Evolutionary conservation across 139 green algal genomes (phyloP), one percentile per base, ranked within the genome.

Genomic region (Pleodorina starrii): DNA sequence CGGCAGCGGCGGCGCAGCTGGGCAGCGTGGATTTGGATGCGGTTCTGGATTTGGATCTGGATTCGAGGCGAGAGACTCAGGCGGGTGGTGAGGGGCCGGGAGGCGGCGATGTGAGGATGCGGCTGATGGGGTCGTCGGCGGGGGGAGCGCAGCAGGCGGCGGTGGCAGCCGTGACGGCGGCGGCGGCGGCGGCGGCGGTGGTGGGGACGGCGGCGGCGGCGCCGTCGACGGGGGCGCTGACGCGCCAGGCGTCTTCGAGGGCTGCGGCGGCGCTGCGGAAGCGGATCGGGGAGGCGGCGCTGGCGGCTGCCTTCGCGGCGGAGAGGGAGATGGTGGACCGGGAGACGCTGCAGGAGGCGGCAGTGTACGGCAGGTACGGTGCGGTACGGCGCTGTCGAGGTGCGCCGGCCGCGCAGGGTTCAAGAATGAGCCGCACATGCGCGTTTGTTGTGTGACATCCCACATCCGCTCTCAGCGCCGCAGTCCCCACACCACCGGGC

Each of bases 301-400:
- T 88, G 63, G 82, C 82, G 82, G 82, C 82, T 44, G 82, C 82
- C 6, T 88, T 88, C 42, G 82, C 82, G 42, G 63, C 82, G 1
- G 63, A 38, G 35, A 16, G 82, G 10, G 66, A 79, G 43, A 69
- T 46, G 42, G 82, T 88, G 21, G 82, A 88, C 66, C 35, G 32
- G 40, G 44, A 38, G 6, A 79, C 66, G 17, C 82, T 88, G 19
- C 10, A 17, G 32, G 66, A 88, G 66, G 82, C 82, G 44, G 25
- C 29, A n/a, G 17, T 79, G 44, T 88, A 71, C 43, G 63, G 63
- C 66, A 88, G 82, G 82, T 88, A 38, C 7, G 81, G 29, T 23
- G 77, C n/a, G n/a, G n/a, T n/a, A n/a, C n/a, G n/a, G n/a, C n/a
- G n/a, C n/a, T n/a, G n/a, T n/a, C n/a, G n/a, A n/a, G n/a, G n/a